A percentile compares a stretch with the other conserved stretches of the same genome.
Evolutionary conservation across 495 filamentous ascomycete species (phyloP).

Genomic region (Xylaria bambusicola): DNA sequence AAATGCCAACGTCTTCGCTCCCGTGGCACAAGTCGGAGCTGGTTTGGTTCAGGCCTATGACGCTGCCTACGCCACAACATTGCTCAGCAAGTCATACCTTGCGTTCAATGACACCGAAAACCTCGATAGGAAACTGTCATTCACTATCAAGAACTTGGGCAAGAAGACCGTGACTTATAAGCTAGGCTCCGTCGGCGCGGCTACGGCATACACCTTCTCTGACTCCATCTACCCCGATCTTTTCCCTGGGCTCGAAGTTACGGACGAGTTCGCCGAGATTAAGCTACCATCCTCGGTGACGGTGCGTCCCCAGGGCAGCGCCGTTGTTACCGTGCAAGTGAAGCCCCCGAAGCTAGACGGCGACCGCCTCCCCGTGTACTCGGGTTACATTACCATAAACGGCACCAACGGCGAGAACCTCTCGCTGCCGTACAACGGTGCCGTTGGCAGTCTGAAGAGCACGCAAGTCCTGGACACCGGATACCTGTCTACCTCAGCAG

Average conservation of each 20-base stretch:
- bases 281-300: slow-evolving; percentile 35
- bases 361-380: slow-evolving; percentile 52
- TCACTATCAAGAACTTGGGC: slow-evolving; percentile 57
- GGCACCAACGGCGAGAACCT: slow-evolving; percentile 50
- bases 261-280: slow-evolving; percentile 38
- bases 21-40: slow-evolving; percentile 58
- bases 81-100: slow-evolving; percentile 54
- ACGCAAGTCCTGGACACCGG: slow-evolving; percentile 40
- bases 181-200: slow-evolving; percentile 44
- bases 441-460: slow-evolving; percentile 46
- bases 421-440: slow-evolving; percentile 54
- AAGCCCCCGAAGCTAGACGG: slow-evolving; percentile 44
- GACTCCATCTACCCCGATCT: slow-evolving; percentile 33
- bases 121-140: slow-evolving; percentile 47
- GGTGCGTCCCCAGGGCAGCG: slow-evolving; percentile 39
- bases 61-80: slow-evolving; percentile 54
- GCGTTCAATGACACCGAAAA: slow-evolving; percentile 61
- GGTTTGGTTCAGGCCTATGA: slow-evolving; percentile 60
- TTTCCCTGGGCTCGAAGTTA: slow-evolving; percentile 43
- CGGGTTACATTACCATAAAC: slow-evolving; percentile 53
- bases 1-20: slow-evolving; percentile 46
- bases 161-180: slow-evolving; percentile 46
- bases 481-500: slow-evolving; percentile 36
- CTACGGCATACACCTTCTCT: slow-evolving; percentile 48
- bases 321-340: slow-evolving; percentile 43